Evolutionary conservation across 164 flowering plant species (phyloP).

Genomic region (Stephania japonica): DNA sequence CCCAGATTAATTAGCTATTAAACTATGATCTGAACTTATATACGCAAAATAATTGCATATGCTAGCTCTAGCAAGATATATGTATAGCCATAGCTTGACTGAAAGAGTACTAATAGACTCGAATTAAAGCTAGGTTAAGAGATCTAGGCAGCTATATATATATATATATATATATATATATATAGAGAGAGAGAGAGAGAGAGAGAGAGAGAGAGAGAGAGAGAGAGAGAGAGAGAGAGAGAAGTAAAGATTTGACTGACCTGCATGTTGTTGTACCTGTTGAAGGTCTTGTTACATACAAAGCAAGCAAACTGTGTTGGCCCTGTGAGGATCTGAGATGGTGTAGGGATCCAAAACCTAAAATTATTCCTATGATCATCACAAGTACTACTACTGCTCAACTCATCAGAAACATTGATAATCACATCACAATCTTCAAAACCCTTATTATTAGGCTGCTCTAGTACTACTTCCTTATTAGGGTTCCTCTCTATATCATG

Average conservation of each 20-base stretch:
- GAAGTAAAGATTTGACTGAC: slow-evolving; percentile 28
- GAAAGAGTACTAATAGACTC: background rate
- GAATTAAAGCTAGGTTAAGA: too few species aligned
- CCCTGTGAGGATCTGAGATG: slow-evolving; percentile 76
- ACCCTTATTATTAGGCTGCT: slow-evolving; percentile 8
- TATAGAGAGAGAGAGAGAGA: too few species aligned
- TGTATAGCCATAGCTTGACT: too few species aligned
- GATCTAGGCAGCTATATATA: too few species aligned
- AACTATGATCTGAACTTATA: too few species aligned
- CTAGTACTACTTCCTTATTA: slow-evolving; percentile 5
- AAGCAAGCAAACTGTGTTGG: slow-evolving; percentile 74
- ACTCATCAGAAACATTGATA: background rate
- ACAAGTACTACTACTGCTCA: too few species aligned
- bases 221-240: background rate
- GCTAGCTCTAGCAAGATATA: too few species aligned
- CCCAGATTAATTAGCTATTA: too few species aligned
- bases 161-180: too few species aligned
- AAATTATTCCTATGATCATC: slow-evolving; percentile 12
- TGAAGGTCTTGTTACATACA: slow-evolving; percentile 76
- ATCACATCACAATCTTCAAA: slow-evolving; percentile 20
- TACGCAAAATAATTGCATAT: too few species aligned
- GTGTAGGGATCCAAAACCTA: slow-evolving; percentile 83
- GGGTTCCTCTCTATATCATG: slow-evolving; percentile 8
- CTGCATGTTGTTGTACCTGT: slow-evolving; percentile 92
- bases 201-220: too few species aligned